Percentiles rank a stretch among this genome's conserved stretches.
Evolutionary conservation across 805 yeast species (phyloP).

Genomic region (Jamesozyma gamospora): DNA sequence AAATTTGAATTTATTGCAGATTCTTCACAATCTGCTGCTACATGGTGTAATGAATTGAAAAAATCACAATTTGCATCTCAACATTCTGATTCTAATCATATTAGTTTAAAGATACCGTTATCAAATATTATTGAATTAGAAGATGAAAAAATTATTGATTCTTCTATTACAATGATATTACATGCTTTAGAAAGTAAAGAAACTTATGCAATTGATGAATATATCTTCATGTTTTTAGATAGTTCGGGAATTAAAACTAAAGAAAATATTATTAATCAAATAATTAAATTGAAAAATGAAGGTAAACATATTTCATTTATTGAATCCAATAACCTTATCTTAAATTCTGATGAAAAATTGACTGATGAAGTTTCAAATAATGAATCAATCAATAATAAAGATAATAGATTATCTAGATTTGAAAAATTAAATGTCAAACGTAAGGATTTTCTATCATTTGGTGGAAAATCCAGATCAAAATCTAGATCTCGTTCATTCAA

Average conservation of each 20-base stretch:
- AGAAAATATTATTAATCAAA: slow-evolving; percentile 30
- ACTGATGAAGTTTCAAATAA: not conserved
- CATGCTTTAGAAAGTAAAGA: slow-evolving; percentile 48
- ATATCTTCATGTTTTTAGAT: slow-evolving; percentile 57
- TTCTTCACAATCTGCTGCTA: slow-evolving; percentile 57
- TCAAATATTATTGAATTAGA: slow-evolving; percentile 55
- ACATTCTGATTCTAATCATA: slow-evolving; percentile 54
- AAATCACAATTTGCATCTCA: slow-evolving; percentile 68
- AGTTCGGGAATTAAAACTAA: slow-evolving; percentile 34
- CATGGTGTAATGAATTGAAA: slow-evolving; percentile 69
- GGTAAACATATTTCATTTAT: too few species aligned
- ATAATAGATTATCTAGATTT: too few species aligned
- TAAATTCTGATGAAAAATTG: not conserved
- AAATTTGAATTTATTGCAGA: slow-evolving; percentile 65
- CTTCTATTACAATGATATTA: slow-evolving; percentile 47
- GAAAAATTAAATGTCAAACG: too few species aligned
- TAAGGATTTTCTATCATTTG: not conserved
- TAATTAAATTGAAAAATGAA: slow-evolving; percentile 2
- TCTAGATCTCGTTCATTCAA: not conserved
- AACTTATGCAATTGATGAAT: slow-evolving; percentile 53
- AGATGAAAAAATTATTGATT: slow-evolving; percentile 44
- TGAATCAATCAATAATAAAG: not conserved
- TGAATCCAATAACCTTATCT: too few species aligned
- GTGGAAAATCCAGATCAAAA: too few species aligned
- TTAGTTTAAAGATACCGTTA: slow-evolving; percentile 67